A percentile compares a stretch with the other conserved stretches of the same genome.
Conservation (phyloP, 2,329 filamentous ascomycete species). For the Ascochyta viciae-villosae region DNA sequence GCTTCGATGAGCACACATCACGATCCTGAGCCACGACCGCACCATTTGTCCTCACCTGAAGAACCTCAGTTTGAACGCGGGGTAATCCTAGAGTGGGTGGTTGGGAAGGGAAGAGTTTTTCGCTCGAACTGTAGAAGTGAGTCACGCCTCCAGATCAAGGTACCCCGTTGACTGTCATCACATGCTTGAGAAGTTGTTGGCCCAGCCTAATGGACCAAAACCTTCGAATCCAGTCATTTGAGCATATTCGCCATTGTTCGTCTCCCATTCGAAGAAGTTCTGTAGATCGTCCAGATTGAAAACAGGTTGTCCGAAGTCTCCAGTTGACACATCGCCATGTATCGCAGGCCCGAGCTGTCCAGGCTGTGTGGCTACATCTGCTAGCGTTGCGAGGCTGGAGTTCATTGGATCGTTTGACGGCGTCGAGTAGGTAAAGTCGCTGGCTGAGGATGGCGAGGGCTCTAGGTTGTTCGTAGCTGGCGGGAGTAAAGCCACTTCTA, state of each 20-base stretch:
- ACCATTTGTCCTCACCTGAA: too few relatives aligned
- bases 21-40: too few relatives aligned
- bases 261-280: conserved; percentile 44
- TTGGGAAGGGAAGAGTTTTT: too few relatives aligned
- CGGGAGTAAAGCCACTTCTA: conserved; percentile 23
- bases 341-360: conserved; percentile 20
- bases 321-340: conserved; percentile 20
- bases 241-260: conserved; percentile 32
- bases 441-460: conserved; percentile 15
- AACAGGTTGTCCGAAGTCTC: conserved; percentile 33
- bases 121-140: background rate
- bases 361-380: conserved; percentile 15
- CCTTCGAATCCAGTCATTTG: conserved; percentile 40
- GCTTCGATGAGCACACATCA: too few relatives aligned
- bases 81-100: too few relatives aligned
- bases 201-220: conserved; percentile 40
- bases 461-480: conserved; percentile 15
- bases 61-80: too few relatives aligned
- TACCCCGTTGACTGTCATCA: conserved; percentile 5
- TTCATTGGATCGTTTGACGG: conserved; percentile 6
- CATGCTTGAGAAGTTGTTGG: conserved; percentile 38
- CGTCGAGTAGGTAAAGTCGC: conserved; percentile 22
- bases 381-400: conserved; percentile 18
- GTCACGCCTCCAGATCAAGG: background rate
- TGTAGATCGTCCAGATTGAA: conserved; percentile 43